Conservation (phyloP, 495 filamentous ascomycete genomes). For the Symbiotaphrina buchneri region DNA sequence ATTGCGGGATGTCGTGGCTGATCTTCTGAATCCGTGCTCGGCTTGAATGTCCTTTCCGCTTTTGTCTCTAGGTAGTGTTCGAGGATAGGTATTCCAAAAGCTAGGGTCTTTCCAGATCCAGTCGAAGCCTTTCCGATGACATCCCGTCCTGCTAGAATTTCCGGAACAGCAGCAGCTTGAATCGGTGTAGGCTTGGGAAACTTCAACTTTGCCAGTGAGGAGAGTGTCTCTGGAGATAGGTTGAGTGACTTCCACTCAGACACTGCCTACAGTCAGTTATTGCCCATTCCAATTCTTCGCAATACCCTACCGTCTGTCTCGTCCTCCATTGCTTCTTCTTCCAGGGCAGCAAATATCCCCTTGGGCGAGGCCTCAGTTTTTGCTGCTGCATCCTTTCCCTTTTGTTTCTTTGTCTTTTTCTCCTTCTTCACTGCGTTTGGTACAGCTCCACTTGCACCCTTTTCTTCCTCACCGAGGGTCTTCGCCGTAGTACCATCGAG, state of each 20-base stretch:
- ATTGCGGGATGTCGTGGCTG: constrained; percentile 21
- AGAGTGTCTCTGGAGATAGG: constrained; percentile 43
- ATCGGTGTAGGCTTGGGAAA: constrained; percentile 67
- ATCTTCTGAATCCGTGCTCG: constrained; percentile 11
- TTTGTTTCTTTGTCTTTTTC: constrained; percentile 10
- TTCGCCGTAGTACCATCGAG: constrained; percentile 21
- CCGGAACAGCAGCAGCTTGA: constrained; percentile 53
- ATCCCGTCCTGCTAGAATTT: constrained; percentile 50
- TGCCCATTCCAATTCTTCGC: constrained; percentile 21
- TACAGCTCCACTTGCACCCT: constrained; percentile 6
- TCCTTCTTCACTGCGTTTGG: constrained; percentile 10
- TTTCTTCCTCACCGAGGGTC: constrained; percentile 8
- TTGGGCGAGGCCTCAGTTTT: neutral
- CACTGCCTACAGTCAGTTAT: too few species aligned
- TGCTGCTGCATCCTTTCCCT: constrained; percentile 6
- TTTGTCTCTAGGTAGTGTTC: constrained; percentile 31
- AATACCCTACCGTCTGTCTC: constrained; percentile 7
- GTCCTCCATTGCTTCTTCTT: constrained; percentile 9
- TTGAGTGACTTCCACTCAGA: constrained; percentile 56
- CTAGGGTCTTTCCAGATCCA: constrained; percentile 67
- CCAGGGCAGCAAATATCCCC: constrained; percentile 5
- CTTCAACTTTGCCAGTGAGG: constrained; percentile 51
- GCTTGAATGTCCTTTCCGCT: constrained; percentile 8
- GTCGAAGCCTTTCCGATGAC: constrained; percentile 66
- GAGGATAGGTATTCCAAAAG: constrained; percentile 60